phyloP scores from a whole-genome alignment of 75 land plant species.

The Sequoia sempervirens region DNA sequence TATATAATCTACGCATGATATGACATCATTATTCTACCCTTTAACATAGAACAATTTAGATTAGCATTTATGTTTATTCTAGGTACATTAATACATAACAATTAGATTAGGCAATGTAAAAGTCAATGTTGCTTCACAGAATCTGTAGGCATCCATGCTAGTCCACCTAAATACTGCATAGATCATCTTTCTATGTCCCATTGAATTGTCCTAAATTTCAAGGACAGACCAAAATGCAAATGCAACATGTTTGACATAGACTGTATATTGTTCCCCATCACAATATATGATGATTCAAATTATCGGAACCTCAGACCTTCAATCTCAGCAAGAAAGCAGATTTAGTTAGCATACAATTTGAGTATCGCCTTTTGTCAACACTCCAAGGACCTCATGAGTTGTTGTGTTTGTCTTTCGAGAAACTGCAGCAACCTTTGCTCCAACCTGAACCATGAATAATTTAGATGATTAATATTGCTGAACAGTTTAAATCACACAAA shows the following conservation, averaged over 20 bases:
- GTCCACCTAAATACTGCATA: neutral
- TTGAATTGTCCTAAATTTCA: neutral
- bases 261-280: neutral
- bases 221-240: neutral
- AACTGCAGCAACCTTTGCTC: constrained; percentile 90
- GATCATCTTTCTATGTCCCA: neutral
- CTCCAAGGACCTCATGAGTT: constrained; percentile 84
- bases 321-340: neutral
- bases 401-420: constrained; percentile 97
- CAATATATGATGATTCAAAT: neutral
- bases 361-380: constrained; percentile 74
- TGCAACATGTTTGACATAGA: neutral
- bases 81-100: neutral
- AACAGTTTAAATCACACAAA: neutral
- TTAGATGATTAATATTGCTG: neutral
- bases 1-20: neutral
- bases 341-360: constrained; percentile 69
- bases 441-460: constrained; percentile 51
- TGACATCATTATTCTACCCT: neutral
- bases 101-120: neutral
- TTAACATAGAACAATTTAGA: neutral
- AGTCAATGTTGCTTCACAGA: neutral
- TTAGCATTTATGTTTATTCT: neutral
- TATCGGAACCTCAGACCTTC: neutral
- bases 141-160: neutral